Conservation (phyloP, 2,329 filamentous ascomycete species). For the Lasiodiplodia citricola region DNA sequence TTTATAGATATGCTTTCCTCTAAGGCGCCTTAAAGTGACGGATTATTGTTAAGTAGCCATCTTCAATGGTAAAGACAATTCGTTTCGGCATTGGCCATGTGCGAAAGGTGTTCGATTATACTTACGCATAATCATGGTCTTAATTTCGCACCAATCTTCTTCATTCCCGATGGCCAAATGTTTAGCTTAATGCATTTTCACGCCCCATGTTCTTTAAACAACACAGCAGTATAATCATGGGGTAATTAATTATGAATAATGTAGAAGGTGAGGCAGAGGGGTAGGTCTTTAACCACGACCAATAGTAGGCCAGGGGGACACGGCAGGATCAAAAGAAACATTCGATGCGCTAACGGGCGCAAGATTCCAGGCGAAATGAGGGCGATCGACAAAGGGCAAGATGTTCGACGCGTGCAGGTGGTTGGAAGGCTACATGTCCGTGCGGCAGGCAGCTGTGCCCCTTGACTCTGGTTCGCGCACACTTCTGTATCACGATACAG, state of each 20-base stretch:
- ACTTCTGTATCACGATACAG: slow-evolving; percentile 16
- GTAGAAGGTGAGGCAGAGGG: not conserved
- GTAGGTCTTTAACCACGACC: not conserved
- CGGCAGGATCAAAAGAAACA: not conserved
- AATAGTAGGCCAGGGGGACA: not conserved
- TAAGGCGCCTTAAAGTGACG: too few relatives aligned
- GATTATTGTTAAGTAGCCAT: too few relatives aligned
- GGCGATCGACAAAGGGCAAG: not conserved
- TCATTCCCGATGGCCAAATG: too few relatives aligned
- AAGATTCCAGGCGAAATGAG: not conserved
- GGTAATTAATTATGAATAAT: not conserved
- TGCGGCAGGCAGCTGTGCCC: not conserved
- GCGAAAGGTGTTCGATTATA: too few relatives aligned
- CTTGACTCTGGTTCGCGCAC: not conserved
- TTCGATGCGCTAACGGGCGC: not conserved
- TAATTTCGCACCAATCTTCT: too few relatives aligned
- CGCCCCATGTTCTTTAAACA: too few relatives aligned
- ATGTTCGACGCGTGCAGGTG: not conserved
- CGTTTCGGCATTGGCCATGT: too few relatives aligned
- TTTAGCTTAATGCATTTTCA: too few relatives aligned
- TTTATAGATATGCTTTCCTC: not conserved
- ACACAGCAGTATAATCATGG: too few relatives aligned
- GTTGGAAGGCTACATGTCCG: not conserved
- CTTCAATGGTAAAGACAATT: too few relatives aligned
- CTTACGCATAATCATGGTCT: too few relatives aligned